phyloP scores from a whole-genome alignment of 768 basidiomycete genomes.

The Tulasnella sp. region DNA sequence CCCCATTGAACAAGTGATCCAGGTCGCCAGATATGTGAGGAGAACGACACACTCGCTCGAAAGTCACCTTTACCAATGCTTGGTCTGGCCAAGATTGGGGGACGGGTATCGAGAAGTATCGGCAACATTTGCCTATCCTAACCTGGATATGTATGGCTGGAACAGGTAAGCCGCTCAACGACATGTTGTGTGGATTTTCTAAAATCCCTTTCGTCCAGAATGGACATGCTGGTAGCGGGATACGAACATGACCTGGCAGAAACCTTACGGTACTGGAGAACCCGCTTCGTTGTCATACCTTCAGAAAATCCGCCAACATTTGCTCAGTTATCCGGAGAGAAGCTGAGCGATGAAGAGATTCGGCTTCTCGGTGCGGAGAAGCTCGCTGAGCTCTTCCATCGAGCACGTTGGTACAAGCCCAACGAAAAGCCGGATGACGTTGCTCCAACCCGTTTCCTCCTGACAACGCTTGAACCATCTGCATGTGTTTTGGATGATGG shows the following conservation, averaged over 20 bases:
- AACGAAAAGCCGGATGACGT: conserved; percentile 50
- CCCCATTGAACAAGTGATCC: conserved; percentile 68
- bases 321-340: conserved; percentile 54
- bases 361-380: conserved; percentile 87
- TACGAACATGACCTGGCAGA: conserved; percentile 79
- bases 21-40: conserved; percentile 81
- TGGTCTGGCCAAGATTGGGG: conserved; percentile 91
- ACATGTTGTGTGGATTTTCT: neutral
- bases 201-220: conserved; percentile 41
- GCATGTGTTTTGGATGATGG: conserved; percentile 73
- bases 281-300: conserved; percentile 89
- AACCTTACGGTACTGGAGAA: conserved; percentile 88
- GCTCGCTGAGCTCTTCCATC: conserved; percentile 82
- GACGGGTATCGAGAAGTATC: conserved; percentile 78
- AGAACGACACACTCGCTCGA: conserved; percentile 48
- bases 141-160: conserved; percentile 80
- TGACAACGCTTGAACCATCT: conserved; percentile 80
- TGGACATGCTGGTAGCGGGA: conserved; percentile 82
- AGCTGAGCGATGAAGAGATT: conserved; percentile 79
- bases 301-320: conserved; percentile 55
- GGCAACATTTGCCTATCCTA: conserved; percentile 71
- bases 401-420: conserved; percentile 70
- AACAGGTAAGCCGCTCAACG: conserved; percentile 55
- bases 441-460: conserved; percentile 68
- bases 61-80: conserved; percentile 74